Evolutionary conservation across 2,329 filamentous ascomycete species (phyloP).

Genomic region (Hypoxylon sp.): DNA sequence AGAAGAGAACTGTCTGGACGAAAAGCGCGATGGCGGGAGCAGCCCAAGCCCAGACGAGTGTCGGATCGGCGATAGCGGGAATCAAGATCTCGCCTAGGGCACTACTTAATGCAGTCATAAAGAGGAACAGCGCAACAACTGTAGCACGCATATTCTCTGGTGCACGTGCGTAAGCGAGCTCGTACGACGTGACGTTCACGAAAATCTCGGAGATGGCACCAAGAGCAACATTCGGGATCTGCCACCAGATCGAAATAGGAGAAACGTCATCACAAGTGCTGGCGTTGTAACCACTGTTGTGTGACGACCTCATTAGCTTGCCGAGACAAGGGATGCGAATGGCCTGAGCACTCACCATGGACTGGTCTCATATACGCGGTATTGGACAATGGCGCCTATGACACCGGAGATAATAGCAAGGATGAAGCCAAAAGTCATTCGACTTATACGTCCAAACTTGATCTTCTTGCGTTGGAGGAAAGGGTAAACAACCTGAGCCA

Average conservation of each 20-base stretch:
- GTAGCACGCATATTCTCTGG: conserved; percentile 75
- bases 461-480: conserved; percentile 65
- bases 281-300: conserved; percentile 59
- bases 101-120: conserved; percentile 71
- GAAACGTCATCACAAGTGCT: conserved; percentile 58
- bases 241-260: conserved; percentile 67
- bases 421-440: conserved; percentile 72
- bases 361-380: conserved; percentile 69
- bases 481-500: conserved; percentile 70
- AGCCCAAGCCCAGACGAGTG: conserved; percentile 57
- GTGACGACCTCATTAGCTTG: neutral
- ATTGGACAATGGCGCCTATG: conserved; percentile 69
- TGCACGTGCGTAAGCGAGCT: conserved; percentile 78
- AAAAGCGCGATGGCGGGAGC: conserved; percentile 63
- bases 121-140: conserved; percentile 69
- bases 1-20: conserved; percentile 64
- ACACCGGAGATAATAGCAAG: conserved; percentile 65
- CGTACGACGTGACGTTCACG: conserved; percentile 73
- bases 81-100: conserved; percentile 63
- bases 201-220: conserved; percentile 70
- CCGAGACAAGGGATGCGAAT: neutral
- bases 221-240: conserved; percentile 65
- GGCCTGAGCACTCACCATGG: conserved; percentile 58
- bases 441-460: conserved; percentile 70
- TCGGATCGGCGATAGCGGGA: conserved; percentile 60